phyloP scores from a whole-genome alignment of 75 land plant species.

The Isoetes taiwanensis region DNA sequence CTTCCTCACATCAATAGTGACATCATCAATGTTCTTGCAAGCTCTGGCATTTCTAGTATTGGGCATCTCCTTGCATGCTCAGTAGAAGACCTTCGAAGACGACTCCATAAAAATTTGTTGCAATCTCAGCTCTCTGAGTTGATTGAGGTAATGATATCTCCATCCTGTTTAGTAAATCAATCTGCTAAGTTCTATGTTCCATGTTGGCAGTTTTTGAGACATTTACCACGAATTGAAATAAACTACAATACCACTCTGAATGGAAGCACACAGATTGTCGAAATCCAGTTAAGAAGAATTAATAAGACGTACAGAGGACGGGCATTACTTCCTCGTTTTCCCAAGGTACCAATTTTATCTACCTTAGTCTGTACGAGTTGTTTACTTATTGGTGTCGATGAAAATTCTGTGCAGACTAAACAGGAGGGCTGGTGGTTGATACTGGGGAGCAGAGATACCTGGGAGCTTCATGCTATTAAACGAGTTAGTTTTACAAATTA shows the following conservation, averaged over 20 bases:
- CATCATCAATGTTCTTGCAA: slow-evolving; percentile 25
- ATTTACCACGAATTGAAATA: slow-evolving; percentile 48
- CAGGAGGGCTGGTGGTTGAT: slow-evolving; percentile 98
- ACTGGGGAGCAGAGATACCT: slow-evolving; percentile 52
- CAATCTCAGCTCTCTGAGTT: slow-evolving; percentile 40
- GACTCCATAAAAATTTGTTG: slow-evolving; percentile 23
- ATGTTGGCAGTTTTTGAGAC: slow-evolving; percentile 33
- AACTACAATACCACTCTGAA: slow-evolving; percentile 11
- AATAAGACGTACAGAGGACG: slow-evolving; percentile 24
- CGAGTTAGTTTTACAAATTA: slow-evolving; percentile 54
- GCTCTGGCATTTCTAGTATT: slow-evolving; percentile 31
- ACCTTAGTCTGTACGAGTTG: not conserved
- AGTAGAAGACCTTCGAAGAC: slow-evolving; percentile 20
- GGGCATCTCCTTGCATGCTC: slow-evolving; percentile 43
- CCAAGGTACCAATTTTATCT: slow-evolving; percentile 41
- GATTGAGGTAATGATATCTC: not conserved
- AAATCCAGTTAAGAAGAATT: slow-evolving; percentile 36
- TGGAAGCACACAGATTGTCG: slow-evolving; percentile 14
- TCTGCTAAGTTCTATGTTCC: not conserved
- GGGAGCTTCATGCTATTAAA: slow-evolving; percentile 72
- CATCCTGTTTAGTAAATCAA: not conserved
- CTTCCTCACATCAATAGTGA: slow-evolving; percentile 55
- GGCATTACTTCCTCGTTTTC: slow-evolving; percentile 72
- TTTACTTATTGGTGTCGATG: not conserved
- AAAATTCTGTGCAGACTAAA: slow-evolving; percentile 42